These are phyloP conservation scores for Phytophthora hibernalis DNA, from an alignment of 352 stramenopile genomes.

Conservation along the genomic window DNA sequence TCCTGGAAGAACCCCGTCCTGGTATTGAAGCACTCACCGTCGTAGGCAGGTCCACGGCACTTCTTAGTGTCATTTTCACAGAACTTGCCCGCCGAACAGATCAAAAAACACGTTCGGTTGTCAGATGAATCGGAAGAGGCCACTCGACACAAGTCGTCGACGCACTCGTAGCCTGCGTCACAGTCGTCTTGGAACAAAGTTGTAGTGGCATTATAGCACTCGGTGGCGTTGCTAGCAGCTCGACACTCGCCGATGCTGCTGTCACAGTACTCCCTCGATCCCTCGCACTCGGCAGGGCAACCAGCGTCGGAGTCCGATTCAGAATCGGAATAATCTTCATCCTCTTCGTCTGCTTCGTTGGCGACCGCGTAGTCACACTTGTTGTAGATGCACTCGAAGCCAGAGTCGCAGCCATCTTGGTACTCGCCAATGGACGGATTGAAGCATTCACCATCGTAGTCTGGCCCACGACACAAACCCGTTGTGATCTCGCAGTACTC, in stretches of 20 bases:
- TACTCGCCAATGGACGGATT: slow-evolving; percentile 24
- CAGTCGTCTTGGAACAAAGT: slow-evolving; percentile 41
- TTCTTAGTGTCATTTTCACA: slow-evolving; percentile 30
- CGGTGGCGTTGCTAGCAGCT: slow-evolving; percentile 17
- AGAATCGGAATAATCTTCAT: not conserved
- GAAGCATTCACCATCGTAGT: slow-evolving; percentile 32
- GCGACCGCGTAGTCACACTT: slow-evolving; percentile 31
- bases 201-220: slow-evolving; percentile 42
- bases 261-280: slow-evolving; percentile 42
- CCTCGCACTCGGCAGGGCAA: not conserved
- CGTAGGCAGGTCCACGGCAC: slow-evolving; percentile 29
- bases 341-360: not conserved
- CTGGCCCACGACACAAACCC: slow-evolving; percentile 25
- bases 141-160: slow-evolving; percentile 39
- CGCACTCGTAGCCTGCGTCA: slow-evolving; percentile 35
- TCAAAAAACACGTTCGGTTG: slow-evolving; percentile 13
- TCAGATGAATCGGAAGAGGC: slow-evolving; percentile 7
- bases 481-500: slow-evolving; percentile 33
- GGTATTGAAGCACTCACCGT: slow-evolving; percentile 49
- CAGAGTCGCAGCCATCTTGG: slow-evolving; percentile 28
- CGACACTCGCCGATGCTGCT: slow-evolving; percentile 28
- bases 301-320: not conserved
- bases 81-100: slow-evolving; percentile 28
- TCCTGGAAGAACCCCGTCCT: slow-evolving; percentile 30
- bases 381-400: slow-evolving; percentile 30